Evolutionary conservation across 306 rosid genomes (phyloP), one percentile per base, ranked within the genome.

Genomic region (Oemleria cerasiformis): DNA sequence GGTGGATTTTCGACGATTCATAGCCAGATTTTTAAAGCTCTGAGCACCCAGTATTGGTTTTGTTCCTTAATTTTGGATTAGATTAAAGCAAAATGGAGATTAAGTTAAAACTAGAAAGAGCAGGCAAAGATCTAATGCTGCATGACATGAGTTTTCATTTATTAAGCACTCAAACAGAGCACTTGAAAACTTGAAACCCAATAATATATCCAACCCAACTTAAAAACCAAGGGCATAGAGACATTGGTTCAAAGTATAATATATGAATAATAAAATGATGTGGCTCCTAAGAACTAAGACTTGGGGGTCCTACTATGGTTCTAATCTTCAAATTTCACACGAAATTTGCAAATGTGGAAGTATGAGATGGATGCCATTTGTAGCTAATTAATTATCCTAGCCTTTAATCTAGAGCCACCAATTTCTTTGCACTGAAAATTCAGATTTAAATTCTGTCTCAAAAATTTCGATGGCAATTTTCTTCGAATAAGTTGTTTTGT

Each of bases 291-390:
- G n/a, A 9, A 34, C 13, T 50, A 39, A n/a, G 15, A 50, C 41
- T 39, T 53, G 16, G 63, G 63, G 25, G 11, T 14, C 57, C 57
- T 42, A 42, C 45, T 10, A 12, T 20, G 6, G 7, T 9, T 5
- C 10, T 30, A 17, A 6, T 17, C 16, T 25, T 43, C 20, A 20
- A 59, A 58, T 12, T 9, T 19, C 49, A 34, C 12, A 30, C 38
- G 15, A 20, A n/a, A 47, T 34, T 0, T 57, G 51, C 57, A 45
- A 12, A 6, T 40, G 68, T 47, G 68, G 72, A 65, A 75, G 61
- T 57, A 36, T 77, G 76, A 71, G 54, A 70, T 21, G 76, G 76
- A 77, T 14, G 17, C 53, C 60, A 70, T 70, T 40, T 39, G 59
- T 14, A 19, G 60, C 4, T 51, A 36, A 49, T n/a, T 34, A 50